phyloP scores from a whole-genome alignment of 2,329 filamentous ascomycete species.

The Fusarium sp. region DNA sequence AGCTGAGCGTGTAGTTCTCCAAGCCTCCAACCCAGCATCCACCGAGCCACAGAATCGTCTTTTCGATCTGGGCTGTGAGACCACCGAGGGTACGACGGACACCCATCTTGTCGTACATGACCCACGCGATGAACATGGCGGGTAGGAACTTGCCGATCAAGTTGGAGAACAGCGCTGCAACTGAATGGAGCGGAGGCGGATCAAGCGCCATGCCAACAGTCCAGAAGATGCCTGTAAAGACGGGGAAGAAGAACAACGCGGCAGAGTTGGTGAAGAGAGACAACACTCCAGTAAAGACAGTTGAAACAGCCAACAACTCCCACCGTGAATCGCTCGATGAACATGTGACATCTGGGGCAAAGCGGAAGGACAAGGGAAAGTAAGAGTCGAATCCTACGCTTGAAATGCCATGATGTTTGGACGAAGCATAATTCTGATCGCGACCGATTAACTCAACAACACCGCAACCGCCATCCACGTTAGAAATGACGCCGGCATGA shows the following conservation, averaged over 20 bases:
- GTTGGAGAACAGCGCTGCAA: conserved; percentile 80
- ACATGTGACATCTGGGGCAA: conserved; percentile 74
- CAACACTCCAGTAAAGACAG: conserved; percentile 81
- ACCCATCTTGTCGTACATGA: conserved; percentile 87
- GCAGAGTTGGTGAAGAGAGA: conserved; percentile 86
- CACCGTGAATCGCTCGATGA: conserved; percentile 84
- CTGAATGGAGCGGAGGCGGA: conserved; percentile 76
- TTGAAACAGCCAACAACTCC: conserved; percentile 84
- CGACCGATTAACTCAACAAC: conserved; percentile 81
- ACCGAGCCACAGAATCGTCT: conserved; percentile 90
- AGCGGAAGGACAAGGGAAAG: conserved; percentile 89
- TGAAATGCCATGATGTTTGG: conserved; percentile 78
- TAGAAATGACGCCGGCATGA: conserved; percentile 82
- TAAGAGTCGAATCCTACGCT: conserved; percentile 87
- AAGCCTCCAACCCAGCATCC: conserved; percentile 91
- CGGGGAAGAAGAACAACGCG: conserved; percentile 84
- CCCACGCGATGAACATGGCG: conserved; percentile 87
- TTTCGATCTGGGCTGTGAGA: conserved; percentile 87
- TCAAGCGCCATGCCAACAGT: conserved; percentile 93
- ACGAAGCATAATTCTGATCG: conserved; percentile 71
- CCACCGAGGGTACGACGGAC: conserved; percentile 77
- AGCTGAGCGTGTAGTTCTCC: conserved; percentile 94
- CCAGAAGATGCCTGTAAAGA: conserved; percentile 86
- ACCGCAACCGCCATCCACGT: conserved; percentile 82
- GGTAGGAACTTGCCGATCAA: conserved; percentile 87